phyloP scores from a whole-genome alignment of 2,329 filamentous ascomycete species.

The Cryphonectria radicalis region DNA sequence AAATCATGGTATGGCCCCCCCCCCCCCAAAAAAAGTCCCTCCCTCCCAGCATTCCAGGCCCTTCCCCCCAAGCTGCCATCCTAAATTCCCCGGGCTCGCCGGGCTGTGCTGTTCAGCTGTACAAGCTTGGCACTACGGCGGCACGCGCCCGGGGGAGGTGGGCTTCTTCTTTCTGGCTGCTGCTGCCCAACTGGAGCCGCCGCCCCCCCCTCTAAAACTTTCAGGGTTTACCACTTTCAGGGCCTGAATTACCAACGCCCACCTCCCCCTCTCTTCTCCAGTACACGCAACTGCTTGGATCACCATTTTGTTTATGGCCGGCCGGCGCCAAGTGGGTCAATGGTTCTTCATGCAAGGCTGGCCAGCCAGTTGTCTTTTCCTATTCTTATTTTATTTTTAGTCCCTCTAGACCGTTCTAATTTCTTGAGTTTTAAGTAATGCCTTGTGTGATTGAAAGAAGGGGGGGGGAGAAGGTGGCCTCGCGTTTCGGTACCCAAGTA shows the following conservation, averaged over 20 bases:
- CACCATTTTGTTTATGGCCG: background rate
- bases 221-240: background rate
- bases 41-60: background rate
- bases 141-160: background rate
- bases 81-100: background rate
- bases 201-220: background rate
- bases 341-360: background rate
- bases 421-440: too few relatives aligned
- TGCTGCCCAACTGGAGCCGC: background rate
- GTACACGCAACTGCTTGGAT: background rate
- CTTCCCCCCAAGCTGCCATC: background rate
- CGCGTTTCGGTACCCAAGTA: background rate
- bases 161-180: background rate
- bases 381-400: background rate
- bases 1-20: too few relatives aligned
- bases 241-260: background rate
- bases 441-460: background rate
- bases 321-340: constrained; percentile 1
- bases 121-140: background rate
- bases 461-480: background rate
- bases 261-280: too few relatives aligned
- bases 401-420: background rate
- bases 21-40: background rate
- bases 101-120: background rate
- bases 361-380: background rate